A percentile compares a stretch with the other conserved stretches of the same genome.
Conservation (phyloP, 163 green algal species). For the Scenedesmus sp. region DNA sequence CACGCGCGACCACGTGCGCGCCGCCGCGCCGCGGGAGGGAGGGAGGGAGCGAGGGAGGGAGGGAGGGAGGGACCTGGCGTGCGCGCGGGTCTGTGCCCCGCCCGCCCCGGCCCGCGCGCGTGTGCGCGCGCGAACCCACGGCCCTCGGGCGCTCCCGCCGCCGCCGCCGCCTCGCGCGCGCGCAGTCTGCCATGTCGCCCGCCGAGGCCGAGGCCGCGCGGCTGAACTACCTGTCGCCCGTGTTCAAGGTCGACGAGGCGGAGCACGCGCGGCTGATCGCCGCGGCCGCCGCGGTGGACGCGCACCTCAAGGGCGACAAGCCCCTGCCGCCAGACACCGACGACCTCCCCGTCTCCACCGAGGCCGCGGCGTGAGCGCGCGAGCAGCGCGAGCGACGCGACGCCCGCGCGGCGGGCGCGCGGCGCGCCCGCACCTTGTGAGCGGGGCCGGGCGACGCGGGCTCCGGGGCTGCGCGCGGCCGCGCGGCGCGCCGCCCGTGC, state of each 20-base stretch:
- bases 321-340: neutral
- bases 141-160: neutral
- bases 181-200: neutral
- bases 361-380: too few relatives aligned
- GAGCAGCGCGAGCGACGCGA: too few relatives aligned
- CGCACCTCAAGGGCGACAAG: constrained; percentile 27
- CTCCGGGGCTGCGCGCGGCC: too few relatives aligned
- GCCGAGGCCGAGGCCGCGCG: neutral
- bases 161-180: neutral
- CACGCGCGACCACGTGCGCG: constrained; percentile 21
- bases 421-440: too few relatives aligned
- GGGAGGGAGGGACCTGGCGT: neutral
- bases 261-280: constrained; percentile 32
- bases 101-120: neutral
- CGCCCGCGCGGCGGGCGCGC: too few relatives aligned
- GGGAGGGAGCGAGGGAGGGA: neutral
- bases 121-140: neutral
- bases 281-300: constrained; percentile 21
- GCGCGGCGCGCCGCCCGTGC: too few relatives aligned
- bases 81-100: neutral
- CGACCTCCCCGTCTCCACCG: neutral
- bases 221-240: constrained; percentile 29
- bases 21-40: neutral
- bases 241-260: constrained; percentile 42
- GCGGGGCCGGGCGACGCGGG: too few relatives aligned